phyloP scores from a whole-genome alignment of 495 filamentous ascomycete species.

The Talaromyces ruber region DNA sequence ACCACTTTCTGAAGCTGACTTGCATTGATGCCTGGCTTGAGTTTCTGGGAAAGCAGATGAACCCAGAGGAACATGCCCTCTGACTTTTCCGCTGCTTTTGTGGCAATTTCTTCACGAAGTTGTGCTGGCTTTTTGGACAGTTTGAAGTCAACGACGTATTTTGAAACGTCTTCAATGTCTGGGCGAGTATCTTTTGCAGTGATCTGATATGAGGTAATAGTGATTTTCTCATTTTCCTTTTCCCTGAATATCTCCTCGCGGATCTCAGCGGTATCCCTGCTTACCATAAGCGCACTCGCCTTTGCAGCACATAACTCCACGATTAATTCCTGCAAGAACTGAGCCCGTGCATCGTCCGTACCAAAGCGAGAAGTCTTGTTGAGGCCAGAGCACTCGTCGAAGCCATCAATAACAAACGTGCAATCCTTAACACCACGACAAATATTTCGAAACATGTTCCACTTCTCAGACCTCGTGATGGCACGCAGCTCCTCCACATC shows the following conservation, averaged over 20 bases:
- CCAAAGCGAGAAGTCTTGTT: conserved; percentile 7
- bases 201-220: conserved; percentile 7
- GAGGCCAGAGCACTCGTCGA: conserved; percentile 17
- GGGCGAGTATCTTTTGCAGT: conserved; percentile 9
- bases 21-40: conserved; percentile 10
- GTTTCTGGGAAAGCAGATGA: conserved; percentile 6
- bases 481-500: conserved; percentile 2
- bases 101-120: conserved; percentile 6
- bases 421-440: conserved; percentile 1
- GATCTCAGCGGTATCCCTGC: conserved; percentile 13
- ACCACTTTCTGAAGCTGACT: conserved; percentile 8
- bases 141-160: conserved; percentile 7
- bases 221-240: background rate
- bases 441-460: conserved; percentile 7
- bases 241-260: conserved; percentile 5
- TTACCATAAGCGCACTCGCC: conserved; percentile 10
- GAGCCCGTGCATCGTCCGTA: conserved; percentile 7
- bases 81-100: conserved; percentile 9
- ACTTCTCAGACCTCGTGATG: conserved; percentile 8
- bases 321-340: conserved; percentile 10
- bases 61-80: conserved; percentile 21
- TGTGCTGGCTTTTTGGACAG: conserved; percentile 8
- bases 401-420: conserved; percentile 16
- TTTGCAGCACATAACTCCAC: background rate
- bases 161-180: conserved; percentile 8